Conservation (phyloP, 768 basidiomycete species). For the Coprinellus micaceus region DNA sequence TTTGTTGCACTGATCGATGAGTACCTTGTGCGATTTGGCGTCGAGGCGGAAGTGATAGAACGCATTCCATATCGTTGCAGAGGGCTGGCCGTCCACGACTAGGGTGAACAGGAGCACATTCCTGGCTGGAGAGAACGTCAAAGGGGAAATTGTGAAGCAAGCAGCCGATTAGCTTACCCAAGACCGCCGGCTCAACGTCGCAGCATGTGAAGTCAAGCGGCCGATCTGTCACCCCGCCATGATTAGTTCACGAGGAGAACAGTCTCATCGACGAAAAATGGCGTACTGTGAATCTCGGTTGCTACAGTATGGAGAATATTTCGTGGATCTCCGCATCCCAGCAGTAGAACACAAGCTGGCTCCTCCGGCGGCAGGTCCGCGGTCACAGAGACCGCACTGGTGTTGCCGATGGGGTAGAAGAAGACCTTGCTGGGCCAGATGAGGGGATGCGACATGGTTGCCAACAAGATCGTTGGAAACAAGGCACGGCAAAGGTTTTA, state of each 20-base stretch:
- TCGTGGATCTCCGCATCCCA: constrained; percentile 57
- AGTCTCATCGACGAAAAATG: background rate
- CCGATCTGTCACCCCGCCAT: constrained; percentile 20
- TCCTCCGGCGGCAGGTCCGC: constrained; percentile 45
- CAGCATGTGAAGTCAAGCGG: constrained; percentile 48
- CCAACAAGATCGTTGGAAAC: too few species aligned
- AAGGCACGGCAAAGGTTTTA: too few species aligned
- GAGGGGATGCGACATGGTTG: constrained; percentile 41
- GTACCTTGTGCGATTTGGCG: constrained; percentile 23
- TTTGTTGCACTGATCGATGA: constrained; percentile 37
- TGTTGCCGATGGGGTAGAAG: constrained; percentile 62
- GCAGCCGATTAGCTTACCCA: constrained; percentile 31
- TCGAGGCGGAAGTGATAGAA: constrained; percentile 50
- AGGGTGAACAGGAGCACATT: constrained; percentile 46
- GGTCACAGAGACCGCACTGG: constrained; percentile 50
- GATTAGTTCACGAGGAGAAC: background rate
- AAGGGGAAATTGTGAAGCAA: background rate
- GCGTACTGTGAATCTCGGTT: constrained; percentile 26
- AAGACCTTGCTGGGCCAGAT: constrained; percentile 41
- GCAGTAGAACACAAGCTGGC: constrained; percentile 44
- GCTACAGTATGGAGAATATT: constrained; percentile 49
- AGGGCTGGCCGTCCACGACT: constrained; percentile 27
- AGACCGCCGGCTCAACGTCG: constrained; percentile 44
- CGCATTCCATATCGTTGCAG: constrained; percentile 33
- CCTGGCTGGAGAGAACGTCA: constrained; percentile 33